Conservation (phyloP, 1,284 basidiomycete genomes). For the Cronartium ribicola region DNA sequence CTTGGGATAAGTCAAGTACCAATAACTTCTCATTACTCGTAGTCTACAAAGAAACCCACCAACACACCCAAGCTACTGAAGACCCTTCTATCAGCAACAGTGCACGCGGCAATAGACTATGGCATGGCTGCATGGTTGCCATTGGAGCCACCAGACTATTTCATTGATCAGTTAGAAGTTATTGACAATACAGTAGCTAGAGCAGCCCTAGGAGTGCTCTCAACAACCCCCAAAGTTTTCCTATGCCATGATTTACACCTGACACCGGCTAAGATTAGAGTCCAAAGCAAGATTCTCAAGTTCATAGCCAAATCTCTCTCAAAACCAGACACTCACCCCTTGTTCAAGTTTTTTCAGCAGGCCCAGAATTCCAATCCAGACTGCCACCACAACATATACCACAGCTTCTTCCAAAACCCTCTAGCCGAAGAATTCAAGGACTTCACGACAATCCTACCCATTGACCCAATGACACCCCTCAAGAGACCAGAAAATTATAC, state of each 20-base stretch:
- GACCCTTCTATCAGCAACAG: background rate
- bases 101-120: conserved; percentile 3
- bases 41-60: too few species aligned
- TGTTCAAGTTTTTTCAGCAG: background rate
- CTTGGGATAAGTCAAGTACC: too few species aligned
- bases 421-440: too few species aligned
- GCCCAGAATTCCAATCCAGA: background rate
- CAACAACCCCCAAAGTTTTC: background rate
- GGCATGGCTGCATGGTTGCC: background rate
- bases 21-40: too few species aligned
- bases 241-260: background rate
- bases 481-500: background rate
- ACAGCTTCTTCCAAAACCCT: too few species aligned
- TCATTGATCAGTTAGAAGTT: background rate
- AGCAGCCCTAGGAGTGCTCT: background rate
- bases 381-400: background rate
- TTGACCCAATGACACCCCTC: background rate
- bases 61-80: background rate
- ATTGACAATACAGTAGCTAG: background rate
- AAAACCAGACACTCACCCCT: background rate
- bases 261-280: background rate
- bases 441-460: background rate
- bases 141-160: background rate
- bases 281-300: too few species aligned
- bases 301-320: background rate